Evolutionary conservation across 331 rosid species (phyloP).

Genomic region (Spiraea crenata): DNA sequence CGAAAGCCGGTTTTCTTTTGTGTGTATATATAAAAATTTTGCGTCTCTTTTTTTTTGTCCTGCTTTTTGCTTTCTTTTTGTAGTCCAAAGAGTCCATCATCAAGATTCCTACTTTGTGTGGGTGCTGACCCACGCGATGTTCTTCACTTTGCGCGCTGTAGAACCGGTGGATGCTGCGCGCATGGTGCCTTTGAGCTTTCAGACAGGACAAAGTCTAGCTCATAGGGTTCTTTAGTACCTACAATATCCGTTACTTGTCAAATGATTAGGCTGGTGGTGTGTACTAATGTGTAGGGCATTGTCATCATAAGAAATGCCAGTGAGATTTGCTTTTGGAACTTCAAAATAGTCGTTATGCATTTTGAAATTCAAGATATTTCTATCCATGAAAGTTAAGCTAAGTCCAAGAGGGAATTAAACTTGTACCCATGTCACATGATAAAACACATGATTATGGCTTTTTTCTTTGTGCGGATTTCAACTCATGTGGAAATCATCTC

Average conservation of each 20-base stretch:
- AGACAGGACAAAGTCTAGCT: background rate
- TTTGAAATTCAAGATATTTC: no score
- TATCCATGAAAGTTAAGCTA: no score
- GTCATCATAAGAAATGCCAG: background rate
- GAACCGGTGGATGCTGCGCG: constrained; percentile 1
- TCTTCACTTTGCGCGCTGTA: background rate
- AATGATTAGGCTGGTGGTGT: background rate
- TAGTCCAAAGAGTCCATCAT: background rate
- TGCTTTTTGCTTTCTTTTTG: background rate
- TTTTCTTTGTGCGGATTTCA: no score
- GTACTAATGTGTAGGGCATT: background rate
- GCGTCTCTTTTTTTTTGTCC: constrained; percentile 21
- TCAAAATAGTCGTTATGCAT: no score
- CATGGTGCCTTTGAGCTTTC: background rate
- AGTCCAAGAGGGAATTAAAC: no score
- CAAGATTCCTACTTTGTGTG: constrained; percentile 6
- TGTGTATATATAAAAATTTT: constrained; percentile 15
- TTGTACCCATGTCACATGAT: no score
- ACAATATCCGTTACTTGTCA: background rate
- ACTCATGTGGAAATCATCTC: no score
- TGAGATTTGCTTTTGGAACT: no score
- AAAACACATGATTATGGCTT: no score
- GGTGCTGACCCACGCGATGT: constrained; percentile 24
- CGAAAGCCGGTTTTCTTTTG: constrained; percentile 48
- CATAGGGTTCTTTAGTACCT: background rate